phyloP scores from a whole-genome alignment of 169 alveolate species.

The Plasmodium chabaudi region DNA sequence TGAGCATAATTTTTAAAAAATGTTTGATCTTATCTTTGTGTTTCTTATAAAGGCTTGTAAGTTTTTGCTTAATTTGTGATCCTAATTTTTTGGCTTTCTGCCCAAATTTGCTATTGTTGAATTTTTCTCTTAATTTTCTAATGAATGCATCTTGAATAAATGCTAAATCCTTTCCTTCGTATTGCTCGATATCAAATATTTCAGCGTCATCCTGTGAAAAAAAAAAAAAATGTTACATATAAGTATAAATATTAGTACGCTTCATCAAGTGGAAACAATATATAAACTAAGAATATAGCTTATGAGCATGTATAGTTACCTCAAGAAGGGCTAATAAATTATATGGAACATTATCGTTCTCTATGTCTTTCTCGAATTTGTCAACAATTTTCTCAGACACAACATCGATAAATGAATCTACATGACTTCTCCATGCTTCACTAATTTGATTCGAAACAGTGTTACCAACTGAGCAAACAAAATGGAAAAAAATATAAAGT shows the following conservation, averaged over 20 bases:
- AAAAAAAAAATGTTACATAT: conserved; percentile 4
- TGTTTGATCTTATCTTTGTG: conserved; percentile 58
- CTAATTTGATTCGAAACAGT: conserved; percentile 35
- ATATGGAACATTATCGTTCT: conserved; percentile 14
- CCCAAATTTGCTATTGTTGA: conserved; percentile 58
- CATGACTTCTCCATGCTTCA: conserved; percentile 41
- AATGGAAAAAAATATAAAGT: not conserved
- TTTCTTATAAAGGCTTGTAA: conserved; percentile 21
- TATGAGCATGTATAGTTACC: conserved; percentile 1
- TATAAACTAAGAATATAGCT: not conserved
- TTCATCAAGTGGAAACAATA: not conserved
- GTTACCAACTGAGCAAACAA: conserved; percentile 49
- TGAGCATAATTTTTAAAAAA: conserved; percentile 23
- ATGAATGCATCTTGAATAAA: conserved; percentile 48
- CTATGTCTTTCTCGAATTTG: conserved; percentile 45
- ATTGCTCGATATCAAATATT: conserved; percentile 35
- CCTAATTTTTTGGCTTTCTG: conserved; percentile 22
- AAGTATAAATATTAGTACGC: not conserved
- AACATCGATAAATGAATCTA: conserved; percentile 59
- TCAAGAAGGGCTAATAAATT: conserved; percentile 49
- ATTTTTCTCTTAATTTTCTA: conserved; percentile 55
- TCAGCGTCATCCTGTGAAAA: conserved; percentile 60
- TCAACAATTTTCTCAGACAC: conserved; percentile 71
- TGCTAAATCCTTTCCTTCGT: conserved; percentile 48
- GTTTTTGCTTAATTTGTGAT: conserved; percentile 24